A percentile compares a stretch with the other conserved stretches of the same genome.
Conservation (phyloP, 202 grass and related monocot genomes). For the Brachypodium distachyon region DNA sequence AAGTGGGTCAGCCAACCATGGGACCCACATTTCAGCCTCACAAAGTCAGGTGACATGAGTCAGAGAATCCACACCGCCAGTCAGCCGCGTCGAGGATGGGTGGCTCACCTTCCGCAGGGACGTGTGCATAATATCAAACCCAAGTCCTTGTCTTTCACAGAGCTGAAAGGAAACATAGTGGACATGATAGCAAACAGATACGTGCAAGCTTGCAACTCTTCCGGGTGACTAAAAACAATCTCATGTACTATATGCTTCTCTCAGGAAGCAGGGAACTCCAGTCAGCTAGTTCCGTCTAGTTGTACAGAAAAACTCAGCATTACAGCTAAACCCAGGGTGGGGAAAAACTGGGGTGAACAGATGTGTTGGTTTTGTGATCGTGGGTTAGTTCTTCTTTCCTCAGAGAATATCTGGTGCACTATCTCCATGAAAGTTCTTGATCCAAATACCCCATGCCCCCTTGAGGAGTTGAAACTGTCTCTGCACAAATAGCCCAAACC, state of each 20-base stretch:
- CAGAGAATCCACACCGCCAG: too few species aligned
- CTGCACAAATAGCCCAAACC: not conserved
- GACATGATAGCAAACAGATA: not conserved
- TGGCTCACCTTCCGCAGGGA: slow-evolving; percentile 17
- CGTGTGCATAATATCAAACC: not conserved
- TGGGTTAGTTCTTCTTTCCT: not conserved
- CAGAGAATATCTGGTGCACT: not conserved
- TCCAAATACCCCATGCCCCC: not conserved
- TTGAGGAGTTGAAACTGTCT: slow-evolving; percentile 6
- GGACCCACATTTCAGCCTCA: too few species aligned
- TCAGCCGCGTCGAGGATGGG: not conserved
- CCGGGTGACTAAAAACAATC: not conserved
- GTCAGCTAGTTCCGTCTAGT: not conserved
- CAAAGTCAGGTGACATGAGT: too few species aligned
- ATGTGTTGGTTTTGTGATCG: not conserved
- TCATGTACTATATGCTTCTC: not conserved
- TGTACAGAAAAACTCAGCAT: slow-evolving; percentile 25
- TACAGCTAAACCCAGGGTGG: not conserved
- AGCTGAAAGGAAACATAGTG: not conserved
- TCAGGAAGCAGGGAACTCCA: not conserved
- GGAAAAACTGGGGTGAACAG: not conserved
- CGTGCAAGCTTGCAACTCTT: not conserved
- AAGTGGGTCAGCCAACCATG: too few species aligned
- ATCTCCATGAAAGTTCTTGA: slow-evolving; percentile 9
- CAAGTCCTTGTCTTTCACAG: not conserved